Conservation (phyloP, 176 grass and related monocot species). For the sorghum (Sorghum bicolor) region Sorghum_bicolor_NCBIv3 NC_012875.2:43243501-43244000, state of each 20-base stretch:
- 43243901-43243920: neutral
- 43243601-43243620: slow-evolving; percentile 13
- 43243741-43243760: neutral
- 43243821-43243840: slow-evolving; percentile 28
- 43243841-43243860: neutral
- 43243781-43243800: too few species aligned
- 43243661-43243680: neutral
- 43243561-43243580: neutral
- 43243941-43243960: neutral
- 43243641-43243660: slow-evolving; percentile 1
- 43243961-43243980: neutral
- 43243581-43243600: slow-evolving; percentile 16
- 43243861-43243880: neutral
- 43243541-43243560: neutral
- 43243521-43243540: neutral
- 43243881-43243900: neutral
- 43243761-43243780: neutral
- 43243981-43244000: neutral
- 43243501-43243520: slow-evolving; percentile 7
- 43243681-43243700: slow-evolving; percentile 11
- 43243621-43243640: neutral
- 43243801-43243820: neutral
- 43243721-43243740: neutral
- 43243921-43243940: neutral
- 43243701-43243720: neutral